Evolutionary conservation across 2,329 filamentous ascomycete genomes (phyloP).

Genomic region (Colletotrichum tropicale): DNA sequence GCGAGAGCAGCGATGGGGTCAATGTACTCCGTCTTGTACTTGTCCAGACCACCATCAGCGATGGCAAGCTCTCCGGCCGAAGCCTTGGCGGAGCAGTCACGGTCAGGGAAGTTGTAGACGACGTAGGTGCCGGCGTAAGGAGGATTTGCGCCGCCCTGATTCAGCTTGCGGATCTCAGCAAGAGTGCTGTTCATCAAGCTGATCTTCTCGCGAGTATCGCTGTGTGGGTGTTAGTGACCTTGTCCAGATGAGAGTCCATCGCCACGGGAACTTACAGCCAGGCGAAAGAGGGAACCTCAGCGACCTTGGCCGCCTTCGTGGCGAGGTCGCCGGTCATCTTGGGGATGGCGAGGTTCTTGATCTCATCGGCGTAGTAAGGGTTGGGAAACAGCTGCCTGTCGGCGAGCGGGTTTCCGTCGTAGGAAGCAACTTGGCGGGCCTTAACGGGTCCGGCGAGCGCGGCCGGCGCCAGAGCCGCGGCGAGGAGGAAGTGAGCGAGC

Average conservation of each 20-base stretch:
- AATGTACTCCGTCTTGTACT: constrained; percentile 36
- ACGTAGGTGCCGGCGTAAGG: constrained; percentile 34
- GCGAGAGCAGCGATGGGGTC: constrained; percentile 26
- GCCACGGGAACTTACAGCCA: constrained; percentile 25
- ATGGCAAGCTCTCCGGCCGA: constrained; percentile 38
- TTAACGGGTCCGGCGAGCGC: constrained; percentile 12
- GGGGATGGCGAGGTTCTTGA: constrained; percentile 54
- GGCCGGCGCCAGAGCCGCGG: constrained; percentile 11
- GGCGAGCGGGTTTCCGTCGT: constrained; percentile 41
- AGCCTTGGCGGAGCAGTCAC: constrained; percentile 39
- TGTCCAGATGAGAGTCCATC: background rate
- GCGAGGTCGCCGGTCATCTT: constrained; percentile 51
- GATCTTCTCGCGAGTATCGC: constrained; percentile 36
- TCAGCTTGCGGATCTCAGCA: constrained; percentile 26
- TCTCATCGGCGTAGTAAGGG: constrained; percentile 38
- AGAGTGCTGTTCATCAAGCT: constrained; percentile 32
- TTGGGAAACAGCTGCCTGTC: constrained; percentile 39
- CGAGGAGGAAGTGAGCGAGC: constrained; percentile 6
- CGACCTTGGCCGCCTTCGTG: constrained; percentile 35
- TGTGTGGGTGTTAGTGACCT: background rate
- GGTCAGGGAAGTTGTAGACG: constrained; percentile 41
- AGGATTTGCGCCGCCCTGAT: constrained; percentile 20
- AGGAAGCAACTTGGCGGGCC: constrained; percentile 15
- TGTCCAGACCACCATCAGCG: constrained; percentile 30
- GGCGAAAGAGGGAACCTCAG: constrained; percentile 33